Base-by-base conservation (phyloP, 495 filamentous ascomycete genomes). In the Penicillium soppii region DNA sequence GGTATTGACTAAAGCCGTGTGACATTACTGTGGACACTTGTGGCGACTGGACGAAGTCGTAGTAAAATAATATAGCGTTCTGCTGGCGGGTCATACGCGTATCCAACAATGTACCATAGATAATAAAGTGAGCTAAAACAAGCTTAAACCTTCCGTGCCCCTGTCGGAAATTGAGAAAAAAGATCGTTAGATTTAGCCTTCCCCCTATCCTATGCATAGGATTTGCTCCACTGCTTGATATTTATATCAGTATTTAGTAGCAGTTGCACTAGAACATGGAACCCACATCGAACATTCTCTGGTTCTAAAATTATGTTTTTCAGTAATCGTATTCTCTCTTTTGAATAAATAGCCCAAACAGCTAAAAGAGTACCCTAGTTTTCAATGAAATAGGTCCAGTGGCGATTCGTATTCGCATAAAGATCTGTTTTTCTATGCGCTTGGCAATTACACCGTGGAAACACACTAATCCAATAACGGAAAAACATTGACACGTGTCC, bases 141-240 rank as follows among this genome's bases (percentile, higher is more conserved):
- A 56, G 54, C 54, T 52, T 56, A 52, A 56, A 56, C 48, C 30
- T 52, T 46, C 20, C 22, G 32, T 33, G 42, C 43, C 48, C 46
- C 36, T 54, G 39, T 46, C 48, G 35, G 37, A 56, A 42, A 47
- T 56, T 47, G 43, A 37, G 33, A 38, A 13, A 12, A 20, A 9
- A 41, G 47, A 41, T 49, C 47, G 27, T 30, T 41, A 10, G 20
- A 29, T 35, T 17, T 45, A 13, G 22, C 15, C 16, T 15, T 21
- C 19, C 46, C 36, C 47, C 36, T 49, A 23, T 49, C 46, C 25
- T 10, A 47, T 42, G 22, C 10, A 6, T 4, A 10, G 19, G 1
- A 19, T 32, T 32, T 12, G 19, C 33, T 39, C 46, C 25, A 48
- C 35, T 48, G 1, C 20, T 47, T 47, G 15, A 26, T 33, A 33